Base-by-base conservation (phyloP, 805 yeast species). In the Candida ovalis region DNA sequence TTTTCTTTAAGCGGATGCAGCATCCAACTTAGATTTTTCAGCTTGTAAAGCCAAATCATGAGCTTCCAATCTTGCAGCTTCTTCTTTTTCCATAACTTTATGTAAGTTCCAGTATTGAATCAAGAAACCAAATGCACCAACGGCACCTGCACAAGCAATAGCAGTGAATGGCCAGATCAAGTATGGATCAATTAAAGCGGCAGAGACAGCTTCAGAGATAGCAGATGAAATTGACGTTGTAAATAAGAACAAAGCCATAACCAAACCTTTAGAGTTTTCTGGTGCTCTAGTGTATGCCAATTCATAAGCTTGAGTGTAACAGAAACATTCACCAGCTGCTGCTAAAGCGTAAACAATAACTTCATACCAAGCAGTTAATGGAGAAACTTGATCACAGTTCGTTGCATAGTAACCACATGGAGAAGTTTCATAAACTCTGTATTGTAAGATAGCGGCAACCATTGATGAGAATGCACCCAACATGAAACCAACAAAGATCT, bases 281-380 rank as follows among this genome's bases (percentile, higher is more conserved):
- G 82, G 81, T 13, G 81, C 71, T 57, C 79, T 68, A 3, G 79
- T 72, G 58, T 76, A 77, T 2, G 82, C 81, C 51, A 76, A 63
- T 59, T 77, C 81, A 55, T 75, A 77, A 30, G 74, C 80, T 38
- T 78, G 74, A 19, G 74, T 69, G 54, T 61, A 71, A 41, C 79
- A 75, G 57, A 76, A 77, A 66, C 80, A 76, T 59, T 77, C 81
- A 53, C 79, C 75, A 21, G 73, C 69, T 38, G 81, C 81, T 18
- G 68, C 67, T 46, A 75, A 65, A 25, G 69, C 63, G 51, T 69
- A 74, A 12, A 59, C 57, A 44, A 54, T 48, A 28, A 55, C 56
- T 21, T 55, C 61, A 30, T 46, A 54, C 73, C 73, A 70, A 13
- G 69, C 69, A 21, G 64, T 52, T 33, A 70, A 42, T 7, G 68